A percentile compares a stretch with the other conserved stretches of the same genome.
Evolutionary conservation across 805 yeast species (phyloP).

Genomic region (Ogataea paraovalis): DNA sequence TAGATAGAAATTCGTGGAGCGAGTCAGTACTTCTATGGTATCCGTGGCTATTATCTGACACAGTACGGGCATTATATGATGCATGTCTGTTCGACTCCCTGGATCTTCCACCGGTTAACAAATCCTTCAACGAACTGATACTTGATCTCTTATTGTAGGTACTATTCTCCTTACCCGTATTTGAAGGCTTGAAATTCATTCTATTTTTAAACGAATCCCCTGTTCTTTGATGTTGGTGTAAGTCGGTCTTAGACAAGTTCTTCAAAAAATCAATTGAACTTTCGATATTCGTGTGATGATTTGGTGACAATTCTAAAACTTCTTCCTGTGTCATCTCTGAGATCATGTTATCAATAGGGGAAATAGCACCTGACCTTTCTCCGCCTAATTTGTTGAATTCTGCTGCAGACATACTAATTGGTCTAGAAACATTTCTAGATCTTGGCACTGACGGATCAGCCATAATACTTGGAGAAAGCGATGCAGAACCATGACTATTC

Average conservation of each 20-base stretch:
- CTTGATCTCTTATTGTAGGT: conserved; percentile 29
- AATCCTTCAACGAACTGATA: conserved; percentile 32
- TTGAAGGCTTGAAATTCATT: conserved; percentile 15
- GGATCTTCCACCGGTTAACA: conserved; percentile 33
- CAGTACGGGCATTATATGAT: conserved; percentile 15
- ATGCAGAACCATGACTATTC: background rate
- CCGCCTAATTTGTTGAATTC: conserved; percentile 15
- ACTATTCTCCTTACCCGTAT: conserved; percentile 7
- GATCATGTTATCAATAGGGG: conserved; percentile 25
- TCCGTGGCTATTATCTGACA: conserved; percentile 10
- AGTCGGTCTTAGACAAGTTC: conserved; percentile 21
- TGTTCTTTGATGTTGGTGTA: conserved; percentile 19
- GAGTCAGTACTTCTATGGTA: conserved; percentile 21
- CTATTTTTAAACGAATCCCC: conserved; percentile 22
- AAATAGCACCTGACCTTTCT: conserved; percentile 8
- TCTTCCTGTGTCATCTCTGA: conserved; percentile 31
- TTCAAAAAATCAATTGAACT: conserved; percentile 38
- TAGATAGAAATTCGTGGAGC: conserved; percentile 16
- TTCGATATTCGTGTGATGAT: conserved; percentile 26
- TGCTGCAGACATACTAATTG: conserved; percentile 34
- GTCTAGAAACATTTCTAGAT: conserved; percentile 20
- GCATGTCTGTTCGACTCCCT: conserved; percentile 22
- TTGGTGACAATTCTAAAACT: conserved; percentile 31
- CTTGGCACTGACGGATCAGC: background rate
- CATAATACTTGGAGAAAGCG: background rate